A percentile compares a stretch with the other conserved stretches of the same genome.
These are phyloP conservation scores for Colletotrichum noveboracense DNA, from an alignment of 2,329 filamentous ascomycete species.

Conservation along the genomic window DNA sequence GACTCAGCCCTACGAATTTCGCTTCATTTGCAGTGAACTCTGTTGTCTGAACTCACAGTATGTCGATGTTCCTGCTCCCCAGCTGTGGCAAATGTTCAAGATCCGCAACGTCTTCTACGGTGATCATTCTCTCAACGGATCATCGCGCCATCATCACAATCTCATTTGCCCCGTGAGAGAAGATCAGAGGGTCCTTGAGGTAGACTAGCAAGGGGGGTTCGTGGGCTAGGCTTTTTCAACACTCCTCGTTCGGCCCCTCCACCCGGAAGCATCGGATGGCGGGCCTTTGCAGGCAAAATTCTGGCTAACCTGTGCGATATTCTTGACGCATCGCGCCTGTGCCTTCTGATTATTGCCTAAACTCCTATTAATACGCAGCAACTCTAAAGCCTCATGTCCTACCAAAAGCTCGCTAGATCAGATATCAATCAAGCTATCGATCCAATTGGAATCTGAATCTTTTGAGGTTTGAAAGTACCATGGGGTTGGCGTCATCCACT, in stretches of 20 bases:
- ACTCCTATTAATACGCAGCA: neutral
- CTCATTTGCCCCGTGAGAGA: neutral
- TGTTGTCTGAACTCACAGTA: neutral
- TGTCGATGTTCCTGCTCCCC: too few relatives aligned
- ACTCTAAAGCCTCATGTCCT: neutral
- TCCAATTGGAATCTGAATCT: neutral
- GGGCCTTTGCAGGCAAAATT: neutral
- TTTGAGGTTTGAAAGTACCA: neutral
- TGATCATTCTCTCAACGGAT: neutral
- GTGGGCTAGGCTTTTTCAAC: neutral
- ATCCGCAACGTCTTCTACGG: neutral
- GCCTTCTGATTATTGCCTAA: neutral
- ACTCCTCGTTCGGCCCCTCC: neutral
- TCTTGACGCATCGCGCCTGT: neutral
- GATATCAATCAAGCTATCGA: neutral
- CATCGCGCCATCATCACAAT: neutral
- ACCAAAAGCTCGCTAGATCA: fast-evolving
- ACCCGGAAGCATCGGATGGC: neutral
- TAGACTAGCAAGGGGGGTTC: neutral
- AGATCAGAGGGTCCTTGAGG: neutral
- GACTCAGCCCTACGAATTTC: neutral
- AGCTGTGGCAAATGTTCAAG: neutral
- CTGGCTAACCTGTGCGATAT: neutral
- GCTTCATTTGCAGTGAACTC: neutral
- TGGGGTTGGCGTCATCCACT: neutral